These are phyloP conservation scores for Chaetomiaceae sp. DNA, from an alignment of 2,329 filamentous ascomycete genomes.

Conservation along the genomic window DNA sequence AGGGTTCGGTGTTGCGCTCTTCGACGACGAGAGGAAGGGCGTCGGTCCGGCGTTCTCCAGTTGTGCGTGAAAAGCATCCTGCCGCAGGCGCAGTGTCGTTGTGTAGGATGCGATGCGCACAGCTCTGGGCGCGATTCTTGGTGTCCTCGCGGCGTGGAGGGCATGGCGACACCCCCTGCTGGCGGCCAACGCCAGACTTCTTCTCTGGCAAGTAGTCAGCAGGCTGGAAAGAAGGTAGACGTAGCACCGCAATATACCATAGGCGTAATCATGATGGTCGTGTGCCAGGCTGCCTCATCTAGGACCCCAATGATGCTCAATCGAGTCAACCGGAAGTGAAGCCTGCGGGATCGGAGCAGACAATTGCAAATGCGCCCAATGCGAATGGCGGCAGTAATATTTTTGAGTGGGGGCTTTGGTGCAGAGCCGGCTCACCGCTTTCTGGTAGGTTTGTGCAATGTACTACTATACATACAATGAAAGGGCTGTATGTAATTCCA, in stretches of 20 bases:
- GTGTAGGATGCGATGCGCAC: conserved; percentile 20
- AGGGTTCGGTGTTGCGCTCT: conserved; percentile 37
- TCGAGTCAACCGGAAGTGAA: neutral
- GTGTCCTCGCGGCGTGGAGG: conserved; percentile 10
- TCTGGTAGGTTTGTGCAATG: neutral
- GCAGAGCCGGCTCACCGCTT: conserved; percentile 3
- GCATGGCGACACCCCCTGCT: conserved; percentile 23
- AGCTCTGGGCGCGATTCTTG: conserved; percentile 4
- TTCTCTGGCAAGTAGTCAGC: conserved; percentile 25
- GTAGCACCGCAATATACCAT: conserved; percentile 18
- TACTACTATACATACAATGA: too few species aligned
- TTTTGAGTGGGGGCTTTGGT: conserved; percentile 11
- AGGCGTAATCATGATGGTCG: conserved; percentile 23
- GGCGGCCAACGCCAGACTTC: conserved; percentile 30
- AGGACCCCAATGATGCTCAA: neutral
- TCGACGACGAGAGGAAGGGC: conserved; percentile 51
- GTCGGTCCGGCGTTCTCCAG: conserved; percentile 50
- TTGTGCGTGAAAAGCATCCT: conserved; percentile 61
- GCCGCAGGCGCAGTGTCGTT: conserved; percentile 30
- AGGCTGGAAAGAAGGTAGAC: neutral
- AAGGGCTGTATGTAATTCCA: too few species aligned
- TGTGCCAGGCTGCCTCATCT: conserved; percentile 11
- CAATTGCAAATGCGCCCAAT: conserved; percentile 15
- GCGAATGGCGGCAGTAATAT: conserved; percentile 18
- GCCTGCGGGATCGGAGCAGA: conserved; percentile 15